phyloP scores from a whole-genome alignment of 306 rosid species.

The Rubus parviflorus region DNA sequence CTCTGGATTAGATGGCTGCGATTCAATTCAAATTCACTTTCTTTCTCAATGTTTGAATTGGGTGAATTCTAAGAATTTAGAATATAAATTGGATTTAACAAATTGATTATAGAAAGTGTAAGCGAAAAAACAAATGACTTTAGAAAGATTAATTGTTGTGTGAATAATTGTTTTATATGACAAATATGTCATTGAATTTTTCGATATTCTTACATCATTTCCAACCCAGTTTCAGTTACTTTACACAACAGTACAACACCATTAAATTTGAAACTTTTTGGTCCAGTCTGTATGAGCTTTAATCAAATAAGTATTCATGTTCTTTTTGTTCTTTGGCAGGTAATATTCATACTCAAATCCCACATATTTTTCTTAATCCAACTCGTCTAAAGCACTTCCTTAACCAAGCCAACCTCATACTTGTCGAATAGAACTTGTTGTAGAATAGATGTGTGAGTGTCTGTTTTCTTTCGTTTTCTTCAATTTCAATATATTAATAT shows the following conservation, averaged over 20 bases:
- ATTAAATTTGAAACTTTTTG: background rate
- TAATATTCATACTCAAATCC: background rate
- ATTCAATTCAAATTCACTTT: background rate
- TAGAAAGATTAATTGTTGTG: background rate
- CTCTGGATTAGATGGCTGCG: background rate
- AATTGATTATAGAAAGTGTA: background rate
- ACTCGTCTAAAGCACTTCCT: background rate
- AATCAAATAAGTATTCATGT: background rate
- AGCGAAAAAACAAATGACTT: too few relatives aligned
- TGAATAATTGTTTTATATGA: background rate
- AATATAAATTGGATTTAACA: background rate
- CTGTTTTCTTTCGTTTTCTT: background rate
- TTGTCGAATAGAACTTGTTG: background rate
- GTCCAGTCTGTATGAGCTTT: background rate
- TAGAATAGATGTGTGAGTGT: conserved; percentile 11
- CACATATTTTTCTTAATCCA: background rate
- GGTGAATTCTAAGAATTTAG: background rate
- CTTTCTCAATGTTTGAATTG: background rate
- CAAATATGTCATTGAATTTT: background rate
- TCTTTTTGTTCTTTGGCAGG: background rate
- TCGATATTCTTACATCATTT: background rate
- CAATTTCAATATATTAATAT: background rate
- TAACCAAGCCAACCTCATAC: background rate
- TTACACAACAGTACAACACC: too few relatives aligned
- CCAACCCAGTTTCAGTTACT: too few relatives aligned